Percentiles rank a stretch among this genome's conserved stretches.
Conservation (phyloP, 208 protist genomes). For the Acanthamoeba lenticulata region DNA sequence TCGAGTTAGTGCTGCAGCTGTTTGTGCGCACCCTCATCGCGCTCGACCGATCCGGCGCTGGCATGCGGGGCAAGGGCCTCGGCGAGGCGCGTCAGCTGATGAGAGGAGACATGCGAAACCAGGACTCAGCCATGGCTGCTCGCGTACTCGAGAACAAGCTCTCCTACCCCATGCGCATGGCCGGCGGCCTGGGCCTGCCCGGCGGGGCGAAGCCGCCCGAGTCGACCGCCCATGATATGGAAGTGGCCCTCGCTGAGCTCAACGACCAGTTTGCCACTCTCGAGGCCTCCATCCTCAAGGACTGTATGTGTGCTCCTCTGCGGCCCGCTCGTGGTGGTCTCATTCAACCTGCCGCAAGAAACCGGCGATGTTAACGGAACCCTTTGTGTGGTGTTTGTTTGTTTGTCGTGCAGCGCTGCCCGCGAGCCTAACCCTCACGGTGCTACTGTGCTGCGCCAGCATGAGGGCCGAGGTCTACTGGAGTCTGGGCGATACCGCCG, state of each 20-base stretch:
- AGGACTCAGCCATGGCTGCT: neutral
- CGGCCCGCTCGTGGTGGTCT: too few species aligned
- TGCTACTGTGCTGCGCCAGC: constrained; percentile 14
- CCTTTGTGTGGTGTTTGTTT: too few species aligned
- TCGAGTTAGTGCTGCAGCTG: neutral
- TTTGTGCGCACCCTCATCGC: constrained; percentile 11
- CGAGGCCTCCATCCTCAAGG: neutral
- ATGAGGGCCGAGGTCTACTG: constrained; percentile 6
- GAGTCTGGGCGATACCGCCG: neutral
- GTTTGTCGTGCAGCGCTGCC: neutral
- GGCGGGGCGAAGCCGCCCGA: neutral
- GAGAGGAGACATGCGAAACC: neutral
- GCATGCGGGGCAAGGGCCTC: neutral
- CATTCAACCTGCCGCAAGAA: too few species aligned
- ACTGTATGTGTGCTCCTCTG: neutral
- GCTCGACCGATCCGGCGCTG: neutral
- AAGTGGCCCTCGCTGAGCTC: neutral
- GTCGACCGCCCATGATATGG: neutral
- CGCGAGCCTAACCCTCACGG: neutral
- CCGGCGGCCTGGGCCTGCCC: constrained; percentile 11
- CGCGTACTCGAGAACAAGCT: neutral
- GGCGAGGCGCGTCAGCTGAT: neutral
- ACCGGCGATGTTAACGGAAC: too few species aligned
- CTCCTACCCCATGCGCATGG: constrained; percentile 23
- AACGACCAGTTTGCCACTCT: neutral